Base-by-base conservation (phyloP, 2,329 filamentous ascomycete genomes). In the Colletotrichum orchidophilum region DNA sequence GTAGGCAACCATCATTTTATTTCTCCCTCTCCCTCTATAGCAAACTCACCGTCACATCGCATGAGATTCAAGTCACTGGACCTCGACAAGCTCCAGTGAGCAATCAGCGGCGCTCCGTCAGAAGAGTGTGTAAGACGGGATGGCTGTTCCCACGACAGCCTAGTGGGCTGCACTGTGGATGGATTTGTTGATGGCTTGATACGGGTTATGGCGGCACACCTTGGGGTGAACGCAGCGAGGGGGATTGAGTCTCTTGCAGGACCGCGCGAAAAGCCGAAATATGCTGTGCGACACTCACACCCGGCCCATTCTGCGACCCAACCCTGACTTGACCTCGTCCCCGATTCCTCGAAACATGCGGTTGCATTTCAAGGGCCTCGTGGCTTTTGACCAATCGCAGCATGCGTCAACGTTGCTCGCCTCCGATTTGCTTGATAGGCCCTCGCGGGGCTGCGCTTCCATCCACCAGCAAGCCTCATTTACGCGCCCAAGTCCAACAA, bases 1-100 rank as follows among this genome's bases (percentile, higher is more conserved):
- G 96, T 98, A 91, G 92, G 94, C 77, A 74, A 78, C 64, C 73
- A 77, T 75, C 87, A 73, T 74, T 75, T 68, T 77, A 71, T 65
- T 71, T 72, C 35, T 24, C 52, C 63, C 64, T 61, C 65, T 66
- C 49, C 62, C 35, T 66, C 49, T 53, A 62, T 58, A 52, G 39
- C 64, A 63, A 54, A 53, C 54, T 61, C 58, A 35, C 75, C 75
- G 77, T 83, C 80, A 81, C 81, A 79, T 82, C 82, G 82, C 86
- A 87, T 87, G 77, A 75, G 65, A 59, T 62, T 74, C 66, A 77
- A 80, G 82, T 87, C 85, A 87, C 83, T 84, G 81, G 84, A 85
- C 78, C 77, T 77, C 70, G 70, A 53, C 50, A 68, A 75, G 76
- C 77, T 81, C 82, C 80, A 82, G 77, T 82, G 80, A 81, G 76